phyloP scores from a whole-genome alignment of 768 basidiomycete genomes.

The Termitomyces titanicus region DNA sequence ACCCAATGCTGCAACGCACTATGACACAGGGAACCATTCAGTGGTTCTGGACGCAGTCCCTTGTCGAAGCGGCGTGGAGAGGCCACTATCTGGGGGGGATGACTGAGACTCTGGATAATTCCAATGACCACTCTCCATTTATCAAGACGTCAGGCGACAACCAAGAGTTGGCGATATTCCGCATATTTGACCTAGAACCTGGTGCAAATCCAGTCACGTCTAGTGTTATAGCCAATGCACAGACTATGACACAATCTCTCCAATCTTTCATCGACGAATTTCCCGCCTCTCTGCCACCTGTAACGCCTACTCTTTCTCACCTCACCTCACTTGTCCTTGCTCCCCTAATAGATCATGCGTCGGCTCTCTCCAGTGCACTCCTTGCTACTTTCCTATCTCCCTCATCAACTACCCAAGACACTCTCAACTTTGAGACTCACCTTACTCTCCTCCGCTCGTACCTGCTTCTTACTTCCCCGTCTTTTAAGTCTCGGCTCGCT shows the following conservation, averaged over 20 bases:
- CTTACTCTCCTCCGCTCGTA: slow-evolving; percentile 70
- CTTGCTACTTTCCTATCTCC: slow-evolving; percentile 64
- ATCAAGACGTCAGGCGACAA: slow-evolving; percentile 17
- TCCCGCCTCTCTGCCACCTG: slow-evolving; percentile 53
- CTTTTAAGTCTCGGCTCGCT: slow-evolving; percentile 69
- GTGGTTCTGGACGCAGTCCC: slow-evolving; percentile 65
- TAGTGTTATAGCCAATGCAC: background rate
- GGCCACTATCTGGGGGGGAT: slow-evolving; percentile 8
- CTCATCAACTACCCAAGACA: slow-evolving; percentile 29
- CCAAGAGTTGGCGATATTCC: slow-evolving; percentile 42
- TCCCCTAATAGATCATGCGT: slow-evolving; percentile 59
- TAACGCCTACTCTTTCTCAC: slow-evolving; percentile 61
- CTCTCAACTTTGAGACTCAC: slow-evolving; percentile 68
- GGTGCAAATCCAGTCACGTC: slow-evolving; percentile 33
- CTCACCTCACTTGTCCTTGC: slow-evolving; percentile 61
- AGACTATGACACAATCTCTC: slow-evolving; percentile 23
- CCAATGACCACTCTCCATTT: background rate
- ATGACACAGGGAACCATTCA: slow-evolving; percentile 25
- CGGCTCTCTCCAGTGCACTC: slow-evolving; percentile 61
- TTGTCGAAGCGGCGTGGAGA: slow-evolving; percentile 49
- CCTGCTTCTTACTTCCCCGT: slow-evolving; percentile 65
- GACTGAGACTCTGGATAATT: background rate
- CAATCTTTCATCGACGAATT: slow-evolving; percentile 52
- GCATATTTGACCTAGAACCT: slow-evolving; percentile 66
- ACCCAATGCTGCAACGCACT: slow-evolving; percentile 44